Base-by-base conservation (phyloP, 2,329 filamentous ascomycete genomes). In the Trichoderma sp. region DNA sequence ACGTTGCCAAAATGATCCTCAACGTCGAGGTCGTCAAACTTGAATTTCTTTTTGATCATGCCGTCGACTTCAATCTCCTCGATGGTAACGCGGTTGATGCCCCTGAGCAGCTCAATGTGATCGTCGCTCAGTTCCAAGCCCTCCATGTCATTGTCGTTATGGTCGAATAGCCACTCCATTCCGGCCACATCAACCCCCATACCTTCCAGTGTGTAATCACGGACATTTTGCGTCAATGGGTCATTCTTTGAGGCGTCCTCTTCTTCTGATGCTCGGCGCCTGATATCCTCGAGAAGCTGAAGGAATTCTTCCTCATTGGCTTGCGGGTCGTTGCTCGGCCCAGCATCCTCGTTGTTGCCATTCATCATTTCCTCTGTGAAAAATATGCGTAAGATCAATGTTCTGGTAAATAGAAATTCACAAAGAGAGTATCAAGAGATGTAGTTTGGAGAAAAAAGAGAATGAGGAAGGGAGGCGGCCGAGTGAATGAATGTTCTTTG, bases 1-100 rank as follows among this genome's bases (percentile, higher is more conserved):
- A 73, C 63, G 8, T 75, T 76, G 3, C 75, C 70, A 64, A 83
- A 82, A 70, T 76, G 78, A 13, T 76, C 73, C 7, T 76, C 68
- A 4, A 79, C 61, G 6, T 75, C 77, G 13, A 74, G 73, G 6
- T 77, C 70, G 13, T 74, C 74, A 34, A 82, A 80, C 34, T 76
- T 76, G 73, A 79, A 78, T 15, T 76, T 76, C 69, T 79, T 78
- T 12, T n/a, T 64, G 5, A 20, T 70, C 7, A 71, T 65, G 20
- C 76, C 77, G 39, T 72, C 58, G 7, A 69, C 32, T 6, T 71
- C 64, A 4, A 66, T 32, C 12, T 72, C 71, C 15, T 61, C 73
- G 36, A 76, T 59, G 11, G 58, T 23, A 6, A 74, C 30, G 15
- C 71, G 70, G 4, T 70, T 66, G 13, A 74, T n/a, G 15, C 65